Evolutionary conservation across 164 flowering plant species (phyloP).

Genomic region (Kingdonia uniflora): DNA sequence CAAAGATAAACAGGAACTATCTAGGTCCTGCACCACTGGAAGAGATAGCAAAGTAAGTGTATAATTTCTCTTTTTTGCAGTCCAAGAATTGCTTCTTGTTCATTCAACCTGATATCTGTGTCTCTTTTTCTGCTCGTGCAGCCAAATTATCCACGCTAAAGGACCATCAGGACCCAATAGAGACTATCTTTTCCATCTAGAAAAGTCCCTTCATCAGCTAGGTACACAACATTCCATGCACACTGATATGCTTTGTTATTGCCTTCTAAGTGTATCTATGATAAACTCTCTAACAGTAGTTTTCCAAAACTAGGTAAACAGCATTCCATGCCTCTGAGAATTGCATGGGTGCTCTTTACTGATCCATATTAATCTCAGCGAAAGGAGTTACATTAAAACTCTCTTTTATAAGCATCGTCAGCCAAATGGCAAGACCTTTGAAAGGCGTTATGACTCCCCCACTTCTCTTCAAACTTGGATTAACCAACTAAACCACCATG

Average conservation of each 20-base stretch:
- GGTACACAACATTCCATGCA: slow-evolving; percentile 27
- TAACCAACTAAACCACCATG: too few species aligned
- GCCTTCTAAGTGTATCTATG: background rate
- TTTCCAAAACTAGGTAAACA: background rate
- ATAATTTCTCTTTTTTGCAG: background rate
- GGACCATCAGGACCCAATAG: slow-evolving; percentile 98
- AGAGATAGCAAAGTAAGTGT: slow-evolving; percentile 72
- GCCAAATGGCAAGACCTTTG: too few species aligned
- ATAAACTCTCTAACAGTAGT: background rate
- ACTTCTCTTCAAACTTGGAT: background rate
- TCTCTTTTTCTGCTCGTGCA: slow-evolving; percentile 17
- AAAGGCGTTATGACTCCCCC: background rate
- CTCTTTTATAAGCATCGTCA: too few species aligned
- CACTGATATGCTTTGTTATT: background rate
- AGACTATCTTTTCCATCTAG: slow-evolving; percentile 88
- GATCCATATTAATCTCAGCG: background rate
- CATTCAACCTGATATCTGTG: slow-evolving; percentile 2
- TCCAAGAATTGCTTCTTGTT: background rate
- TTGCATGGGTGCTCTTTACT: background rate
- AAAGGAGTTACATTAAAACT: background rate
- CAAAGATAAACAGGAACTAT: slow-evolving; percentile 56
- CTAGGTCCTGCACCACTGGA: slow-evolving; percentile 84
- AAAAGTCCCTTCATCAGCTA: slow-evolving; percentile 48
- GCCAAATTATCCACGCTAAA: slow-evolving; percentile 71
- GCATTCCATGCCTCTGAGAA: background rate